Base-by-base conservation (phyloP, 768 basidiomycete genomes). In the Tylopilus sp. region DNA sequence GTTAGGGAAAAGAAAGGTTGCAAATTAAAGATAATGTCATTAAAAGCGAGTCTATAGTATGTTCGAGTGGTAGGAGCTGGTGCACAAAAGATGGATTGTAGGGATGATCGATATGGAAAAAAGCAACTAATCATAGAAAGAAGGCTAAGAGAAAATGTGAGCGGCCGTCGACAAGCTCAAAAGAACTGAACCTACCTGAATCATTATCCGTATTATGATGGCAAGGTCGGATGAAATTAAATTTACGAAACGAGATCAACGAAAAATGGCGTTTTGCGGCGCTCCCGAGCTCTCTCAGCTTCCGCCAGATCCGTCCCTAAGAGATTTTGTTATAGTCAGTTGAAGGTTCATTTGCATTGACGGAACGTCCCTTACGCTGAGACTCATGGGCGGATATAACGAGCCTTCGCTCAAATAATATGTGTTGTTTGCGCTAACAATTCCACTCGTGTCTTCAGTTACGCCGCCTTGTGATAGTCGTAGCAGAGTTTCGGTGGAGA, bases 401-500 rank as follows among this genome's bases (percentile, higher is more conserved):
- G 59, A 61, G 33, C 38, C 26, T 11, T 42, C 62, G 31, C 37
- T 54, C n/a, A 51, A 48, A 21, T 45, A 43, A 43, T 37, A 54
- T 16, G 31, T 2, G 16, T 46, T 41, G 28, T 17, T 55, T 17
- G 45, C 21, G 12, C 19, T 22, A 24, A 19, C 2, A 14, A 5
- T 22, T 14, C 54, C 19, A n/a, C 36, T 56, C 19, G 55, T 46
- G 37, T 50, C 26, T 29, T 61, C 57, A 6, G 44, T 59, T 22
- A 17, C 21, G 7, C 41, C 40, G 22, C 46, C 52, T 13, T 62
- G 63, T 22, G 62, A 52, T 13, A 33, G 19, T 30, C 29, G 55
- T 7, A 52, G 47, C 4, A 57, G 16, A 4, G 68, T 59, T 10
- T 68, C 68, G 21, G 44, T 46, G 24, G 67, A 68, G 52, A 68